Base-by-base conservation (phyloP, 176 grass and related monocot species). In the Carex myosuroides region DNA sequence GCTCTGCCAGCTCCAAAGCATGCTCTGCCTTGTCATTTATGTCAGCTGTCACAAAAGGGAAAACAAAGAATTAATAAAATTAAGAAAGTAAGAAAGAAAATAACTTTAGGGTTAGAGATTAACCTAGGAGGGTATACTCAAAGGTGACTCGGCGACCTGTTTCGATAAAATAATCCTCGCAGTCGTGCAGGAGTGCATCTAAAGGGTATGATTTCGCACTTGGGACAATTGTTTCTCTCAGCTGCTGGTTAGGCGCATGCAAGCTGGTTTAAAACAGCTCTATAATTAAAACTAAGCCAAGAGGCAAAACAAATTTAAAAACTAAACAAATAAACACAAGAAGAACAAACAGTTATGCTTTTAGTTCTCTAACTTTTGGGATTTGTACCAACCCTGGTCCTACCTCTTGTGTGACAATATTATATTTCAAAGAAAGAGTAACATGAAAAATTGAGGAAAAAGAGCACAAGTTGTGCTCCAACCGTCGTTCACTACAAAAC, bases 51-150 rank as follows among this genome's bases (percentile, higher is more conserved):
- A 3, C 24, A 84, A 58, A 70, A 26, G 42, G 35, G 79, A 72
- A 9, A 70, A 1, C 7, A 69, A 66, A 41, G 7, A 81, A 26
- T 50, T 57, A 29, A 71, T 2, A 79, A 50, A 63, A 63, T 3
- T 5, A 54, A 30, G 18, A 72, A 46, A 78, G 84, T 18, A 46
- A 79, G 22, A n/a, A 61, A 69, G 57, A 76, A 67, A 46, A 37
- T 50, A 24, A 66, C 7, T 8, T 22, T 24, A 14, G 57, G 39
- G 83, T 21, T 66, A 20, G 50, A 33, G 42, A 46, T 61, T 18
- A 83, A 98, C 96, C 96, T 95, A 98, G 88, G 42, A 98, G 86
- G 22, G 96, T 98, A 83, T 98, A 98, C 86, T 98, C 96, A 0
- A 98, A 95, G 5, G 96, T 89, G 62, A 98, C 93, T 72, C 91